Base-by-base conservation (phyloP, 2,329 filamentous ascomycete genomes). In the Exophiala alcalophila region DNA sequence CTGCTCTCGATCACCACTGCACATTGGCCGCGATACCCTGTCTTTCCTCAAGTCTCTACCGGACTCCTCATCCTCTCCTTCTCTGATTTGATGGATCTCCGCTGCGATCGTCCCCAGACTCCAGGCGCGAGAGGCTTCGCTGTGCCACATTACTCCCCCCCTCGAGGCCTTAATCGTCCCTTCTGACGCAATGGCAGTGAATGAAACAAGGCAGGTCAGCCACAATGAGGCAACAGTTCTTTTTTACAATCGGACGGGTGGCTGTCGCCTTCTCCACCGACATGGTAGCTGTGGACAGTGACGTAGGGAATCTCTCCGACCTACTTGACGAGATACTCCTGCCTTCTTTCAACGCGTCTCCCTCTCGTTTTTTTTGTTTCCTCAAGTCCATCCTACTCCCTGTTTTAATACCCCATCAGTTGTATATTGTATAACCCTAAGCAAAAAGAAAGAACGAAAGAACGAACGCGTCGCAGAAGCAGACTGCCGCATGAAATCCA, bases 151-250 rank as follows among this genome's bases (percentile, higher is more conserved):
- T 30, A 16, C 19, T 41, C 27, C 39, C 34, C 30, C 29, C 16
- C 14, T n/a, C n/a, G 9, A 19, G 31, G 29, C 20, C 28, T 20
- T 15, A 15, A 19, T 15, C 12, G n/a, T 34, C 28, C 21, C 10
- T 34, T 43, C 38, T 47, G 44, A 47, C 44, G 44, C 44, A 47
- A 47, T 47, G 39, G 20, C 31, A 30, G n/a, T 38, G 27, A 24
- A 18, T 25, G 28, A 40, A 43, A 37, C 46, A 46, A 47, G 41
- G 36, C 38, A 24, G 26, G 37, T 37, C 43, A 53, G 50, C 50
- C 50, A 53, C 50, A 53, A 14, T 53, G 47, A 53, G 50, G 50
- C 47, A 49, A 38, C 35, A 41, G 33, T 40, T 40, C 34, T 25
- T 25, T 37, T 30, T 24, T 19, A 34, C 28, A 30, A 9, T 29